A percentile compares a stretch with the other conserved stretches of the same genome.
Evolutionary conservation across 1,284 basidiomycete species (phyloP).

Genomic region (Ceratobasidium papillatum): DNA sequence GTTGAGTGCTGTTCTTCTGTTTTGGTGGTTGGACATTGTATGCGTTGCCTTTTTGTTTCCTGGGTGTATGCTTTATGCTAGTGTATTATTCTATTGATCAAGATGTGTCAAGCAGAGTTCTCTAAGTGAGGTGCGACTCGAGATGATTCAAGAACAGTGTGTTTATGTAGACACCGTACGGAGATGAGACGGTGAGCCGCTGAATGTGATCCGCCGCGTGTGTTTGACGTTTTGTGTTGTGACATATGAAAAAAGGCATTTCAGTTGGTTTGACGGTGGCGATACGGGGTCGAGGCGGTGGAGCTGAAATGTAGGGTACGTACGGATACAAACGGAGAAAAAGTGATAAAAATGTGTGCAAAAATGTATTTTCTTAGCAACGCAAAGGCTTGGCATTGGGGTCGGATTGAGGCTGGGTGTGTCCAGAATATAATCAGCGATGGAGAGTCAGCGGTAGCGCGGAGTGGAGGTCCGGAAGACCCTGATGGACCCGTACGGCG

Average conservation of each 20-base stretch:
- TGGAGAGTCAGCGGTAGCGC: no score
- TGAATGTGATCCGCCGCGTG: not conserved
- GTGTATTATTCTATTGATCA: not conserved
- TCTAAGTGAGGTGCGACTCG: not conserved
- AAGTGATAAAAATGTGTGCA: not conserved
- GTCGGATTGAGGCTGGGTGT: not conserved
- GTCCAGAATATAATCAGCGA: no score
- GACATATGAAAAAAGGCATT: not conserved
- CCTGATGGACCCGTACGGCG: constrained; percentile 13
- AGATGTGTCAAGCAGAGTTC: not conserved
- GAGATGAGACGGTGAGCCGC: not conserved
- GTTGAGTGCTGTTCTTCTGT: not conserved
- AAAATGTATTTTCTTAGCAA: not conserved
- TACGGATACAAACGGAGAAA: not conserved
- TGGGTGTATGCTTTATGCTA: not conserved
- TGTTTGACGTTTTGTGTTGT: not conserved
- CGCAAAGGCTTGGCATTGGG: not conserved
- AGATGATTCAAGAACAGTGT: not conserved
- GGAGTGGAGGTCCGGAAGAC: not conserved
- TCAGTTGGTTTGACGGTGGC: not conserved
- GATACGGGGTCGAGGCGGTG: not conserved
- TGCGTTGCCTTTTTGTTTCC: not conserved
- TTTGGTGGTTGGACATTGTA: not conserved
- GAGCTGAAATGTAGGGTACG: not conserved
- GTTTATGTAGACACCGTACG: not conserved